phyloP scores from a whole-genome alignment of 441 rosid genomes.

The Lagerstroemia fauriei region DNA sequence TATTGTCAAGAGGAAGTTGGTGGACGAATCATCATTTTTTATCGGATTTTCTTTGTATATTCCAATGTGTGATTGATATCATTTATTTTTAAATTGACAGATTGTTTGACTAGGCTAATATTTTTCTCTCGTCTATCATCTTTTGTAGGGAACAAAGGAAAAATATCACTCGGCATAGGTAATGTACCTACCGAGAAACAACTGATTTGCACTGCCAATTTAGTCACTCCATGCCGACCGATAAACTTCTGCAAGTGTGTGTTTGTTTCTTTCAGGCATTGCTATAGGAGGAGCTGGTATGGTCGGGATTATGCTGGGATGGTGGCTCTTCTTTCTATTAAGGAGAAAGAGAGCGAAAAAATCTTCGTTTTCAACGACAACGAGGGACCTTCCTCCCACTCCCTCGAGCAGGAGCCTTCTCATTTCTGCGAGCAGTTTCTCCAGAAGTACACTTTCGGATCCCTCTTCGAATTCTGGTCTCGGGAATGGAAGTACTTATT shows the following conservation, averaged over 20 bases:
- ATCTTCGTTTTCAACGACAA: not conserved
- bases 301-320: not conserved
- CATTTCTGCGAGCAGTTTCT: not conserved
- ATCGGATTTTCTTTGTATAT: not conserved
- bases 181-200: not conserved
- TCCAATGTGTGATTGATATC: not conserved
- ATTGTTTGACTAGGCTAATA: not conserved
- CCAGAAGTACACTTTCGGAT: slow-evolving; percentile 17
- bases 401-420: slow-evolving; percentile 27
- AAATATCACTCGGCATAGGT: not conserved
- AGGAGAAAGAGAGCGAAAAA: not conserved
- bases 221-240: not conserved
- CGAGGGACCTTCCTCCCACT: slow-evolving; percentile 1
- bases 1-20: not conserved
- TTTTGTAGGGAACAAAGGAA: slow-evolving; percentile 2
- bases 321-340: not conserved
- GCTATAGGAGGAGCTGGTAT: not conserved
- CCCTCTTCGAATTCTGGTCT: slow-evolving; percentile 17
- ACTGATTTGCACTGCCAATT: not conserved
- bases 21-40: no score
- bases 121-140: not conserved
- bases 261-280: not conserved
- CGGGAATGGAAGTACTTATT: slow-evolving; percentile 22
- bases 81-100: not conserved
- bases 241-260: not conserved